Conservation (phyloP, 2,329 filamentous ascomycete species). For the Fusarium nematophilum region DNA sequence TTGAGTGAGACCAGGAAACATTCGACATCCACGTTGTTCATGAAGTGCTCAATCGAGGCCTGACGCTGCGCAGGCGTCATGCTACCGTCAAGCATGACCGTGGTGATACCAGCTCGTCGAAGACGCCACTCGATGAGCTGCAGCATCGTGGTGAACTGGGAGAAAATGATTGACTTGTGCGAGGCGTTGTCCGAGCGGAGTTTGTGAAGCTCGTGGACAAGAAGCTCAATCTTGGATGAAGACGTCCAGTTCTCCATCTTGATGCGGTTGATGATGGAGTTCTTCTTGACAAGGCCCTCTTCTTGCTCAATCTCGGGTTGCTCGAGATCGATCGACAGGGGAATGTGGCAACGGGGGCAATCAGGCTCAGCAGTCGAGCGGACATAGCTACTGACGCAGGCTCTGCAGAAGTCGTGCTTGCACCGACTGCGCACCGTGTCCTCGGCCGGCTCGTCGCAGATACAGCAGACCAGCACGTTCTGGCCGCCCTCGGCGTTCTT, state of each 20-base stretch:
- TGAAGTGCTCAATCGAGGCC: slow-evolving; percentile 94
- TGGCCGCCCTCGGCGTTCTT: slow-evolving; percentile 88
- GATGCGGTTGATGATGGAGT: slow-evolving; percentile 97
- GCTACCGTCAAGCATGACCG: slow-evolving; percentile 96
- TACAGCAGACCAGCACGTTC: slow-evolving; percentile 90
- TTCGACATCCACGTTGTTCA: slow-evolving; percentile 93
- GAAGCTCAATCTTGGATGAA: slow-evolving; percentile 96
- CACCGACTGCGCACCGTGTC: slow-evolving; percentile 93
- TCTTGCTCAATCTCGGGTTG: slow-evolving; percentile 96
- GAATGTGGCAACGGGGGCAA: slow-evolving; percentile 93
- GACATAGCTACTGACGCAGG: slow-evolving; percentile 66
- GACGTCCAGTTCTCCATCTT: slow-evolving; percentile 99
- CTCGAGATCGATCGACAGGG: slow-evolving; percentile 89
- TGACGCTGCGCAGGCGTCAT: slow-evolving; percentile 96
- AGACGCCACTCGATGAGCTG: slow-evolving; percentile 98
- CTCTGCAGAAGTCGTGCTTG: slow-evolving; percentile 77
- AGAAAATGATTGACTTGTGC: slow-evolving; percentile 97
- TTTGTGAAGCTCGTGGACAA: slow-evolving; percentile 93
- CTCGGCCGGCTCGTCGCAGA: slow-evolving; percentile 96
- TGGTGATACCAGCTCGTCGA: slow-evolving; percentile 95
- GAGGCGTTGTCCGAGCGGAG: slow-evolving; percentile 92
- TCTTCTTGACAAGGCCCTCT: slow-evolving; percentile 87
- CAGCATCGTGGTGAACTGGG: slow-evolving; percentile 96
- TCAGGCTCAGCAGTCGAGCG: slow-evolving; percentile 80
- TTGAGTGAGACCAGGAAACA: slow-evolving; percentile 97